A percentile compares a stretch with the other conserved stretches of the same genome.
Conservation (phyloP, 495 filamentous ascomycete genomes). For the Aspergillus affinis region DNA sequence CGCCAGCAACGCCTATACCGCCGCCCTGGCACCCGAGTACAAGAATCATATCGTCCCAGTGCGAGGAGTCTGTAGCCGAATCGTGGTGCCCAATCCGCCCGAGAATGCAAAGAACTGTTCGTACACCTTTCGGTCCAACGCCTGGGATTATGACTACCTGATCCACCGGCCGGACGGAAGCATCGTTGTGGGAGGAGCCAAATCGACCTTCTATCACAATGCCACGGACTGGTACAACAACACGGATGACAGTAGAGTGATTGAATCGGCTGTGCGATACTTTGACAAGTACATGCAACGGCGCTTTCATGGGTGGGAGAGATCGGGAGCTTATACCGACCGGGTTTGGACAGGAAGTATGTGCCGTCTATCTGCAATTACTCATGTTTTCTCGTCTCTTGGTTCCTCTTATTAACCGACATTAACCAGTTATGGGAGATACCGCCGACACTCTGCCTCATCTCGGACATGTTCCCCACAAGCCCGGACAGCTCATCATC, state of each 20-base stretch:
- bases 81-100: constrained; percentile 28
- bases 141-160: constrained; percentile 47
- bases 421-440: constrained; percentile 38
- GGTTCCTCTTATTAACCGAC: constrained; percentile 2
- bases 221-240: constrained; percentile 47
- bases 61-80: constrained; percentile 49
- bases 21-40: constrained; percentile 66
- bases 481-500: constrained; percentile 40
- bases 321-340: constrained; percentile 40
- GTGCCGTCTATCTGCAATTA: constrained; percentile 11
- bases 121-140: constrained; percentile 29
- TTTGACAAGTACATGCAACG: constrained; percentile 51
- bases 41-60: constrained; percentile 74
- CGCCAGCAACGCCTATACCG: constrained; percentile 79
- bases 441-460: constrained; percentile 44
- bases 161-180: constrained; percentile 51
- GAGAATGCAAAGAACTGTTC: constrained; percentile 18
- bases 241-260: constrained; percentile 46
- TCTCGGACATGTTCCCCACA: constrained; percentile 43
- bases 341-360: constrained; percentile 55
- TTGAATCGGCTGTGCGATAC: constrained; percentile 39
- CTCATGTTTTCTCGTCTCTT: neutral
- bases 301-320: constrained; percentile 51
- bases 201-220: constrained; percentile 33
- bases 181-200: constrained; percentile 54